A percentile compares a stretch with the other conserved stretches of the same genome.
These are phyloP conservation scores for Apocynum venetum DNA, from an alignment of 257 asterid species.

Conservation along the genomic window DNA sequence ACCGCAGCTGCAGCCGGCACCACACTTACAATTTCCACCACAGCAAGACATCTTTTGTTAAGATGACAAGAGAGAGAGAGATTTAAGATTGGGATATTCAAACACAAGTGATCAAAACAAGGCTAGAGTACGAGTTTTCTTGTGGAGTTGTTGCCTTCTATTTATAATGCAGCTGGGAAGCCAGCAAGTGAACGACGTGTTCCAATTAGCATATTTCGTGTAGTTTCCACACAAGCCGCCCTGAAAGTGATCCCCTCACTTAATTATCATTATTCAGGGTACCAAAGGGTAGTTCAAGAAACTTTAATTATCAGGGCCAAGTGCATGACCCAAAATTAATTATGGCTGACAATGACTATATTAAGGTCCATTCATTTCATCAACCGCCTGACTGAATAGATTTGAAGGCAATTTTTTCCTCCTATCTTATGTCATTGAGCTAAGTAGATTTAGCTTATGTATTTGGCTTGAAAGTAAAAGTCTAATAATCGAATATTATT, in stretches of 20 bases:
- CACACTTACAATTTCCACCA: conserved; percentile 66
- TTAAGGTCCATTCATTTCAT: background rate
- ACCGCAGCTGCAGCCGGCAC: conserved; percentile 61
- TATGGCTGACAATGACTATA: background rate
- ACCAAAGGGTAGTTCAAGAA: background rate
- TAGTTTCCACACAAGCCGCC: background rate
- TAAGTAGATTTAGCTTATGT: too few relatives aligned
- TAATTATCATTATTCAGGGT: background rate
- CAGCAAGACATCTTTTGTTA: conserved; percentile 58
- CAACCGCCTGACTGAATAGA: background rate
- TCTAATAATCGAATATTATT: too few relatives aligned
- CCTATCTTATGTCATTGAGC: too few relatives aligned
- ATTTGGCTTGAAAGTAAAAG: too few relatives aligned
- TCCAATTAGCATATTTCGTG: background rate
- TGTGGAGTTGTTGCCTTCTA: background rate
- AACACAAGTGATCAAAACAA: background rate
- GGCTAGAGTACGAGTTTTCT: background rate
- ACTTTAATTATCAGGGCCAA: background rate
- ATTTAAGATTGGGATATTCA: background rate
- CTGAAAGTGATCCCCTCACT: background rate
- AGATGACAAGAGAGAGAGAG: background rate
- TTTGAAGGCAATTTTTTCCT: too few relatives aligned
- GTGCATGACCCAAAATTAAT: background rate
- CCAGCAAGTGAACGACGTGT: conserved; percentile 7
- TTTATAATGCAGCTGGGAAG: conserved; percentile 19